Evolutionary conservation across 2,329 filamentous ascomycete genomes (phyloP).

Genomic region (Talaromyces sp.): DNA sequence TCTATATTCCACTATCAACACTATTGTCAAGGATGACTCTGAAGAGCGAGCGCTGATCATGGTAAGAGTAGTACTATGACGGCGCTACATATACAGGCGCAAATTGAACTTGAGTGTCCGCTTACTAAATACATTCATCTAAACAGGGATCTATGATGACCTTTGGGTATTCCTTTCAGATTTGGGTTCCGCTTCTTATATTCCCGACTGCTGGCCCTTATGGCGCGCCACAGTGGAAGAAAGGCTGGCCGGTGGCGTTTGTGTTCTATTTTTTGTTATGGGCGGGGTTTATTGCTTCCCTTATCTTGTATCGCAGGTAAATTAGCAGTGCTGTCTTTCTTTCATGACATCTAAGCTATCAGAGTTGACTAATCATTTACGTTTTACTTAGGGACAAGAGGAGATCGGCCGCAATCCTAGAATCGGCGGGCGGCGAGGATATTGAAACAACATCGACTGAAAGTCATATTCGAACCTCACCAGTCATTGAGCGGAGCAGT

Average conservation of each 20-base stretch:
- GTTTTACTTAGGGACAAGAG: slow-evolving; percentile 9
- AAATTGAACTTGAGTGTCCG: neutral
- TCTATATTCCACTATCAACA: slow-evolving; percentile 50
- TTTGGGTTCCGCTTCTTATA: slow-evolving; percentile 49
- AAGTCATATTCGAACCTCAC: too few species aligned
- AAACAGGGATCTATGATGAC: slow-evolving; percentile 50
- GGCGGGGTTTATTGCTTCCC: slow-evolving; percentile 30
- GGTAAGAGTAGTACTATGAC: too few species aligned
- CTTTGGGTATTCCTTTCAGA: slow-evolving; percentile 50
- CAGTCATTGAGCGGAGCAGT: too few species aligned
- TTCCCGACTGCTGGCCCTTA: slow-evolving; percentile 47
- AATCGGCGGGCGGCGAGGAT: slow-evolving; percentile 13
- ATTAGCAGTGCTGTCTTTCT: neutral
- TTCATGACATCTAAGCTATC: neutral
- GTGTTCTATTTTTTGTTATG: slow-evolving; percentile 51
- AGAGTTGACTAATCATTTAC: slow-evolving; percentile 1
- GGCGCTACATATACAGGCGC: too few species aligned
- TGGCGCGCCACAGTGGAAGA: slow-evolving; percentile 52
- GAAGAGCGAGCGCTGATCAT: slow-evolving; percentile 45
- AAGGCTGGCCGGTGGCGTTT: slow-evolving; percentile 53
- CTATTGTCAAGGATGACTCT: slow-evolving; percentile 42
- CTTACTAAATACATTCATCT: neutral
- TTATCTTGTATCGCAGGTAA: slow-evolving; percentile 26
- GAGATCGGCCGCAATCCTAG: slow-evolving; percentile 1
- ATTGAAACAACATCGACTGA: slow-evolving; percentile 6